Evolutionary conservation across 1,284 basidiomycete species (phyloP), one percentile per base, ranked within the genome.

Genomic region (Boletellus deceptivus): DNA sequence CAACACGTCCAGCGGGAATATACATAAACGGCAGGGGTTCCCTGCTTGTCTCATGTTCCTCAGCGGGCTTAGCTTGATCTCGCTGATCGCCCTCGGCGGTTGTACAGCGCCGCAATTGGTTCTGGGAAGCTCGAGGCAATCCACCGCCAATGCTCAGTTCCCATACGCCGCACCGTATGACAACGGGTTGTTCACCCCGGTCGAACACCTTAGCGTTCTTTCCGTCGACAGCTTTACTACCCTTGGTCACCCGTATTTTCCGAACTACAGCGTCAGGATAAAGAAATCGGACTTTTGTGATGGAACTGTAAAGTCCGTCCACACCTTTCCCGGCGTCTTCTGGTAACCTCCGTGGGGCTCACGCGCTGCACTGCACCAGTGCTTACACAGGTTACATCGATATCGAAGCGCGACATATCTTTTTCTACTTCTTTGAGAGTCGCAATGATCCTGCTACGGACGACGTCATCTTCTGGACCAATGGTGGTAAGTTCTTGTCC

Each of bases 341-440:
- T 17, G 17, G 11, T 11, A 13, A 13, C 10, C 17, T 20, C 2
- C 9, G 16, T 25, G 42, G 77, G 73, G 25, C 63, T 84, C 5
- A 51, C 17, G 3, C 20, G 27, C 17, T 33, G 18, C 24, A 1
- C 14, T 33, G 13, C 24, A 76, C 80, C 6, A 81, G 80, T 52
- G 75, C 76, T 16, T 86, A 83, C 58, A 83, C 83, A 6, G 83
- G 83, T 2, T 85, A 85, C 59, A 68, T 86, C 18, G 83, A 85
- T 54, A 75, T 85, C 10, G 83, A 81, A 44, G 81, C 83, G 35
- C 59, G 83, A 54, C 82, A 84, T 55, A 67, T 92, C 29, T 93
- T 63, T 31, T 62, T 91, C 73, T 93, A 89, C 74, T 93, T 92
- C 67, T 93, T 93, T 69, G 89, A 93, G 68, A 87, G 83, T 48